Base-by-base conservation (phyloP, 129 eudicot species). In the Rutidosis leptorrhynchoides region DNA sequence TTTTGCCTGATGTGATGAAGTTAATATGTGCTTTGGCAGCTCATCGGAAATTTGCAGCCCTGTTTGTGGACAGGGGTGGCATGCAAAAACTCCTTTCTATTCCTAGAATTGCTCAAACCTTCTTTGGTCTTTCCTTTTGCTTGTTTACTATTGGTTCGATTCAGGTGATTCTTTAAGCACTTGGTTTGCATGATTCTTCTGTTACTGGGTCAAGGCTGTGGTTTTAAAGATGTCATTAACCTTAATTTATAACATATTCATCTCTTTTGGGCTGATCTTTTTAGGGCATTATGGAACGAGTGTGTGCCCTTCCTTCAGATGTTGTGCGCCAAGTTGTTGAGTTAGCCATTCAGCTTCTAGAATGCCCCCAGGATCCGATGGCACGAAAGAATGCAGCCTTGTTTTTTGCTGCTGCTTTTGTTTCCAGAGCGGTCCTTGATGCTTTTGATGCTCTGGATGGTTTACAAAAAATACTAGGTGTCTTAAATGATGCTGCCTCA, bases 21-120 rank as follows among this genome's bases (percentile, higher is more conserved):
- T 51, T 93, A 28, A 84, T 93, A 19, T 79, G 89, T 80, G 95
- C 98, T 16, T 79, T 93, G 82, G 95, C 92, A 58, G 98, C 98
- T 59, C 98, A 93, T 57, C 78, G 90, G 46, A 93, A 93, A 70
- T 93, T 93, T 72, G 95, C 98, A 54, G 95, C 92, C 5, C 58
- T 93, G 27, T 89, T 93, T 74, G 98, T 93, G 67, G 98, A 93
- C 79, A 92, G 98, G 14, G 95, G 98, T 59, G 98, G 98, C 71
- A 93, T 93, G 73, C 96, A 88, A 71, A 88, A 79, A 66, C 78
- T 93, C 61, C 96, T 93, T 66, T 83, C 87, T 54, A 88, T 78
- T 32, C 92, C 96, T 25, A 82, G 98, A 77, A 78, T 67, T 52
- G n/a, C 87, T 6, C 77, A 80, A 20, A 86, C 96, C 4, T 93